A percentile compares a stretch with the other conserved stretches of the same genome.
These are phyloP conservation scores for Viola odorata DNA, from an alignment of 345 rosid genomes.

Conservation along the genomic window DNA sequence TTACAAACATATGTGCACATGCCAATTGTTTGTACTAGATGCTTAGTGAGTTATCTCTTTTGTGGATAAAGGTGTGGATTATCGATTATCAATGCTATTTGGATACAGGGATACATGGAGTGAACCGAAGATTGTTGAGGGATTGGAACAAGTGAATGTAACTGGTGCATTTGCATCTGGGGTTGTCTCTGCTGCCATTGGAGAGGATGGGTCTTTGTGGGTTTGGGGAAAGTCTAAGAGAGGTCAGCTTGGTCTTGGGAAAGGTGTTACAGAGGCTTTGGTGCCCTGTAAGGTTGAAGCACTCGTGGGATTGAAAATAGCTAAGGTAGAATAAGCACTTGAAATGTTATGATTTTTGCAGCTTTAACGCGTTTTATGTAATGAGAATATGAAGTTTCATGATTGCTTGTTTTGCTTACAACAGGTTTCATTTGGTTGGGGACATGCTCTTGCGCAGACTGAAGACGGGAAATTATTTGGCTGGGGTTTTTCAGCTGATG, in stretches of 20 bases:
- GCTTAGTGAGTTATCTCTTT: background rate
- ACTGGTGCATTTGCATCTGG: slow-evolving; percentile 72
- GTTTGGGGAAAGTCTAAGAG: slow-evolving; percentile 95
- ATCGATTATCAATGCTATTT: background rate
- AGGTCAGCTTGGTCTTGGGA: slow-evolving; percentile 95
- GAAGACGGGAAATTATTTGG: slow-evolving; percentile 70
- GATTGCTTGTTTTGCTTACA: slow-evolving; percentile 8
- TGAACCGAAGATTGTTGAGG: slow-evolving; percentile 61
- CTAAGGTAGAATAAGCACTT: slow-evolving; percentile 44
- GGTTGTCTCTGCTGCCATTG: slow-evolving; percentile 72
- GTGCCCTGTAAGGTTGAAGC: slow-evolving; percentile 58
- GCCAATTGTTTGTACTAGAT: slow-evolving; percentile 14
- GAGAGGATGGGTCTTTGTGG: slow-evolving; percentile 84
- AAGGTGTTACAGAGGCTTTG: slow-evolving; percentile 42
- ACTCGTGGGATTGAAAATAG: slow-evolving; percentile 54
- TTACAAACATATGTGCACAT: no score
- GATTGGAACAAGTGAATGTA: slow-evolving; percentile 51
- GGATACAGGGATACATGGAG: slow-evolving; percentile 47
- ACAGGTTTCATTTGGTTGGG: slow-evolving; percentile 95
- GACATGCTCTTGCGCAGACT: slow-evolving; percentile 72
- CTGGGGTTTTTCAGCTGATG: slow-evolving; percentile 96
- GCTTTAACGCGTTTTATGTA: no score
- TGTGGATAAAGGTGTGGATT: background rate
- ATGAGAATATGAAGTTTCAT: background rate
- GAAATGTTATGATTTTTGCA: background rate